Evolutionary conservation across 2,329 filamentous ascomycete genomes (phyloP), one percentile per base, ranked within the genome.

Genomic region (Scytalidium sp.): DNA sequence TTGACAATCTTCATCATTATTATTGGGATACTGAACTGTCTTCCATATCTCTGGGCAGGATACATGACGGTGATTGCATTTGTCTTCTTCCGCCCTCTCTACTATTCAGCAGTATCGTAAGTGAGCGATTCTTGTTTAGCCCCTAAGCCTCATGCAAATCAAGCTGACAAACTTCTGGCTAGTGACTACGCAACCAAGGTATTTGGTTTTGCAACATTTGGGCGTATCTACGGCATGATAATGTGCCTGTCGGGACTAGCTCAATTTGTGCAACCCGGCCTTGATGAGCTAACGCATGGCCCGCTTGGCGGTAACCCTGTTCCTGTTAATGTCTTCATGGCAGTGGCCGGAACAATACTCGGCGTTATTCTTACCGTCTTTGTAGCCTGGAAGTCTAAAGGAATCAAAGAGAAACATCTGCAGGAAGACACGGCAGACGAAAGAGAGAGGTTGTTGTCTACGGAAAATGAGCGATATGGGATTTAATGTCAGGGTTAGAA

Each of bases 121-220:
- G 71, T 66, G 3, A 66, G 71, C 66, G 3, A 7, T 1, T 20
- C 2, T 5, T 2, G 7, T 20, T 19, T 8, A 17, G 13, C 9
- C 13, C 21, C 11, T 0, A 46, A 17, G 5, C 5, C 19, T n/a
- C 32, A 19, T 15, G n/a, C 9, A 20, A 13, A 13, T 27, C 9
- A 46, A 19, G 13, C 22, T 47, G 27, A 44, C 42, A 17, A 17
- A 8, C 36, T 15, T 20, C 43, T 19, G 5, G 10, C 15, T 20
- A 75, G 73, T 3, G 90, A 95, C 70, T 95, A 93, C 67, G 81
- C 82, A 29, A 89, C 89, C 54, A 94, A 94, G 70, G 90, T 95
- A 21, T 95, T 95, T 65, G 90, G 90, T 19, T 94, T 95, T 69
- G 79, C 83, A 56, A 94, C 90, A 0, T 95, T 95, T 60, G 90